These are phyloP conservation scores for Ogataea chonburiensis DNA, from an alignment of 805 yeast genomes.

Conservation along the genomic window DNA sequence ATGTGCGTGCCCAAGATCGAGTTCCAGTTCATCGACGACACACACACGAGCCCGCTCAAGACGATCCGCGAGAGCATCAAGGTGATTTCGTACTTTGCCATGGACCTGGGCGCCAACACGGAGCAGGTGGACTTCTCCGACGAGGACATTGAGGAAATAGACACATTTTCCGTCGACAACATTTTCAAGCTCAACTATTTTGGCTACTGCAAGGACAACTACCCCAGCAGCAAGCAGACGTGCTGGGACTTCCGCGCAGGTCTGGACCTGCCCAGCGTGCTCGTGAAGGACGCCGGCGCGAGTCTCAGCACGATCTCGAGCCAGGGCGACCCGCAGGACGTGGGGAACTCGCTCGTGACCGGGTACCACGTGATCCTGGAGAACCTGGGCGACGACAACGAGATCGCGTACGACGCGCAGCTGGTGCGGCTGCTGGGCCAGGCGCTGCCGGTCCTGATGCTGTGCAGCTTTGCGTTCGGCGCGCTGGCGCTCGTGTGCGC, in stretches of 20 bases:
- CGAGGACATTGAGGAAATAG: conserved; percentile 34
- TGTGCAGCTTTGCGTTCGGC: conserved; percentile 13
- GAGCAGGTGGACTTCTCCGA: conserved; percentile 17
- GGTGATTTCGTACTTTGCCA: conserved; percentile 44
- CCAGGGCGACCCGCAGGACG: conserved; percentile 37
- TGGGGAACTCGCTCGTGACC: conserved; percentile 42
- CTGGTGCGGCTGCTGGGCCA: conserved; percentile 16
- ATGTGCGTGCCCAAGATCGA: conserved; percentile 45
- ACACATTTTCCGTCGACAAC: conserved; percentile 44
- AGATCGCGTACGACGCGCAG: conserved; percentile 19
- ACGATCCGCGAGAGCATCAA: conserved; percentile 43
- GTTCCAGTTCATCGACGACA: conserved; percentile 39
- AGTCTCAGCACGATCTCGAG: conserved; percentile 43
- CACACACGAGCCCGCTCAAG: conserved; percentile 36
- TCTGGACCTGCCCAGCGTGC: conserved; percentile 45
- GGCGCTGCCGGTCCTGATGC: conserved; percentile 16
- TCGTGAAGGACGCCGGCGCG: conserved; percentile 50
- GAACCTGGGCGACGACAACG: conserved; percentile 26
- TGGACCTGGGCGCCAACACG: conserved; percentile 38
- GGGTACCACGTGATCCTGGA: conserved; percentile 38
- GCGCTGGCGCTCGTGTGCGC: conserved; percentile 17
- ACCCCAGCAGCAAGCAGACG: conserved; percentile 19
- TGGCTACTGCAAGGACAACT: conserved; percentile 48
- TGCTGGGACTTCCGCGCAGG: conserved; percentile 41
- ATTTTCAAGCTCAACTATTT: conserved; percentile 43